phyloP scores from a whole-genome alignment of 176 grass and related monocot species.

The Paspalum notatum region DNA sequence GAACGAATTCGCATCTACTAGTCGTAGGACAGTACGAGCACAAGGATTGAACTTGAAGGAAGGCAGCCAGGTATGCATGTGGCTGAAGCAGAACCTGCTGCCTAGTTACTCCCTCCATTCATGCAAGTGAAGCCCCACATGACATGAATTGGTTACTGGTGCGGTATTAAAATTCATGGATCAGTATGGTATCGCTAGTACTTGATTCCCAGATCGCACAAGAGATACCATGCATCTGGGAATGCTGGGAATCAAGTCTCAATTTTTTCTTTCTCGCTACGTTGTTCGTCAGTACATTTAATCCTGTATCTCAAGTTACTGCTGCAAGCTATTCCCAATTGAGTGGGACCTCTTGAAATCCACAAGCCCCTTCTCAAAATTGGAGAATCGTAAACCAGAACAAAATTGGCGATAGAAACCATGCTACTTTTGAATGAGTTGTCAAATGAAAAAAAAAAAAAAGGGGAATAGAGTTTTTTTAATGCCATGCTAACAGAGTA shows the following conservation, averaged over 20 bases:
- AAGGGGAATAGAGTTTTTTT: not conserved
- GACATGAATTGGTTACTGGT: constrained; percentile 4
- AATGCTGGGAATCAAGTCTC: not conserved
- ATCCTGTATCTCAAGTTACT: not conserved
- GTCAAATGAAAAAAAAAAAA: not conserved
- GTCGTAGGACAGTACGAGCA: not conserved
- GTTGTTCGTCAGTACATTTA: not conserved
- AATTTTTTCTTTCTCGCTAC: not conserved
- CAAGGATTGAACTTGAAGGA: constrained; percentile 13
- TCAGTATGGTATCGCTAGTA: not conserved
- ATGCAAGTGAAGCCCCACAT: constrained; percentile 9
- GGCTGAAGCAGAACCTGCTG: not conserved
- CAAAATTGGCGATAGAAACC: not conserved
- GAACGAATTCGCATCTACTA: not conserved
- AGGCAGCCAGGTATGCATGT: constrained; percentile 5
- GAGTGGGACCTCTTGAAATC: not conserved
- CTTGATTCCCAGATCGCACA: not conserved
- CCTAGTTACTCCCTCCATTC: constrained; percentile 11
- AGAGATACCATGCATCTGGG: not conserved
- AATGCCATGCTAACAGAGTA: not conserved
- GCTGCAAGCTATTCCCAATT: not conserved
- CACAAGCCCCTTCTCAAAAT: not conserved
- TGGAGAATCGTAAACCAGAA: not conserved
- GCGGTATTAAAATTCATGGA: constrained; percentile 6
- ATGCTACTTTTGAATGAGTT: not conserved